phyloP scores from a whole-genome alignment of 495 filamentous ascomycete genomes.

The Penicillium maclennaniae region DNA sequence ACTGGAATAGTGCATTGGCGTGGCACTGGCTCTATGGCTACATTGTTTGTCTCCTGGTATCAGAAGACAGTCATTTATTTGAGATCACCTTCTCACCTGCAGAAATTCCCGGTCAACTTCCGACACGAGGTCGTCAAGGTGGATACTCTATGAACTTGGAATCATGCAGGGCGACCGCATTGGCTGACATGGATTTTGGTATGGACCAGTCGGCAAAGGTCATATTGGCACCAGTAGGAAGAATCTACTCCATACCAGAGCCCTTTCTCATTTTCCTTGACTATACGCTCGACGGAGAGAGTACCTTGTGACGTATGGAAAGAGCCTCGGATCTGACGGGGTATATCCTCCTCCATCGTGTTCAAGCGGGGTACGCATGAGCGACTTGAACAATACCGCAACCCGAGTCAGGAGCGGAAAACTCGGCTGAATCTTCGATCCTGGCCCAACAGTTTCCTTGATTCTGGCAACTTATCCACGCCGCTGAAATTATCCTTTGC shows the following conservation, averaged over 20 bases:
- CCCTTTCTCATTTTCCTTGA: not conserved
- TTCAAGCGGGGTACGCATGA: slow-evolving; percentile 10
- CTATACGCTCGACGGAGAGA: not conserved
- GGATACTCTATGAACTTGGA: slow-evolving; percentile 1
- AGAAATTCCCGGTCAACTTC: too few species aligned
- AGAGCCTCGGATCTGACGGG: not conserved
- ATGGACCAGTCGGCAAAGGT: not conserved
- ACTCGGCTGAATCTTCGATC: slow-evolving; percentile 7
- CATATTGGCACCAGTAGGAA: not conserved
- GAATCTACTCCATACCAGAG: not conserved
- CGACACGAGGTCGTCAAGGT: not conserved
- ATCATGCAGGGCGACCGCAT: not conserved
- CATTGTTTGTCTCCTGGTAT: too few species aligned
- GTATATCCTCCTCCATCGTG: slow-evolving; percentile 8
- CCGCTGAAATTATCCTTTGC: slow-evolving; percentile 9
- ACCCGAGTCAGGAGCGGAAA: slow-evolving; percentile 2
- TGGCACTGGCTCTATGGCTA: too few species aligned
- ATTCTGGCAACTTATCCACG: slow-evolving; percentile 9
- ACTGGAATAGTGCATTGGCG: too few species aligned
- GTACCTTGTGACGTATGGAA: not conserved
- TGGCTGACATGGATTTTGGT: not conserved
- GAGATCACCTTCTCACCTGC: too few species aligned
- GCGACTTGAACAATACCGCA: slow-evolving; percentile 2
- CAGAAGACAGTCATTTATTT: too few species aligned
- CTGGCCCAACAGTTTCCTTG: slow-evolving; percentile 6